Evolutionary conservation across 2,329 filamentous ascomycete genomes (phyloP).

Genomic region (Ceratocystis ficicola): DNA sequence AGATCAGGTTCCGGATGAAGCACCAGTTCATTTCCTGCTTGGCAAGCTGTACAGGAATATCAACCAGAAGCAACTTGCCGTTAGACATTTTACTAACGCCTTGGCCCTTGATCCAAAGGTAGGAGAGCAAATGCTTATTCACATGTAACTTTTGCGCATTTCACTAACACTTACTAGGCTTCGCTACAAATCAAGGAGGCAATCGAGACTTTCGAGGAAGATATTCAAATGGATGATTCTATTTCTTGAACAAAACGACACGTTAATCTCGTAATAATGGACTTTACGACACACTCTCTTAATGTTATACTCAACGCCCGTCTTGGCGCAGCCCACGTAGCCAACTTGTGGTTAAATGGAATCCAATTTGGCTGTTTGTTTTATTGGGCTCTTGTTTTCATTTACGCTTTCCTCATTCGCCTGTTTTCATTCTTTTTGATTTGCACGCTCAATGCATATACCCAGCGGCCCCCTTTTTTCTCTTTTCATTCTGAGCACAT

Average conservation of each 20-base stretch:
- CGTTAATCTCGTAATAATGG: not conserved
- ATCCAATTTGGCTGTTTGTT: not conserved
- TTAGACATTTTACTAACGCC: slow-evolving; percentile 87
- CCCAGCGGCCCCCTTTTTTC: slow-evolving; percentile 13
- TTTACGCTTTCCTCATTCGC: slow-evolving; percentile 1
- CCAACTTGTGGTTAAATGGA: slow-evolving; percentile 3
- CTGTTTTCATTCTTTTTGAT: not conserved
- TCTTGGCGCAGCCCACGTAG: not conserved
- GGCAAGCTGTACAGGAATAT: slow-evolving; percentile 68
- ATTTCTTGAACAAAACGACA: slow-evolving; percentile 11
- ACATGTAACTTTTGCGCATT: not conserved
- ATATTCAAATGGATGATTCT: slow-evolving; percentile 55
- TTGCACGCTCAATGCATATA: slow-evolving; percentile 16
- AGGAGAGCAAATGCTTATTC: slow-evolving; percentile 26
- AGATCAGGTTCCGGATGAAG: slow-evolving; percentile 84
- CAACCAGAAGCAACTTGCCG: slow-evolving; percentile 64
- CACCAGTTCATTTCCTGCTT: slow-evolving; percentile 88
- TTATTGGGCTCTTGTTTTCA: not conserved
- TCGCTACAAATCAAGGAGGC: slow-evolving; percentile 91
- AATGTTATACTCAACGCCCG: slow-evolving; percentile 2
- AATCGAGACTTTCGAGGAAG: slow-evolving; percentile 81
- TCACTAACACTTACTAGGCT: slow-evolving; percentile 43
- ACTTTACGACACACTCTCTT: slow-evolving; percentile 1
- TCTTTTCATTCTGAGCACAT: not conserved
- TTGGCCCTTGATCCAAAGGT: slow-evolving; percentile 95